Evolutionary conservation across 2,329 filamentous ascomycete species (phyloP), one percentile per base, ranked within the genome.

Genomic region (Trichoderma simmonsii): DNA sequence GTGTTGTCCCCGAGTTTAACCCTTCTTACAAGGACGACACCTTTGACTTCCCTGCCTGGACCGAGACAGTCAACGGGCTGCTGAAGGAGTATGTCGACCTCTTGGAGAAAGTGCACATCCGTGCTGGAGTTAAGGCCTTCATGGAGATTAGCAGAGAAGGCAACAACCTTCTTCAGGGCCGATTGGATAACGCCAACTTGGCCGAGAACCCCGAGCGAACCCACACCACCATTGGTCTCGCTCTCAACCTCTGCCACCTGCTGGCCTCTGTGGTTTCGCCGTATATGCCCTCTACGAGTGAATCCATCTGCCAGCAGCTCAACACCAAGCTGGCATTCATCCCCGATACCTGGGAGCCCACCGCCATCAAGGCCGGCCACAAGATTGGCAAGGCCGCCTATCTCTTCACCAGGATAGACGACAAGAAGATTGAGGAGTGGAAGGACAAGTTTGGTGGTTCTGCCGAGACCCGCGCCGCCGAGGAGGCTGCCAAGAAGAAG

Each of bases 341-440:
- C 62, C 91, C 92, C 1, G 88, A 91, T 74, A 85, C 84, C 59
- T 96, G 93, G 91, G 78, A 80, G 21, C 81, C 83, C n/a, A 85
- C 89, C 73, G 82, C 85, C 3, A 84, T 96, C 75, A 86, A 89
- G 77, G 86, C 91, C 1, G 92, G 92, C 71, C 94, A 97, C 83
- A 91, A 91, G 79, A 92, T 98, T 74, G 93, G 93, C 76, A 91
- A 92, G 79, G 90, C 94, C 0, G 88, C 89, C 75, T 91, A 94
- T 56, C 86, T 97, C 36, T 97, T 97, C 83, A 89, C 89, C n/a
- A 88, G 88, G 69, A 97, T 97, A 78, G 92, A 94, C 75, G 86
- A 91, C 11, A 91, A 93, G 81, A 95, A 95, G 84, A 90, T 92
- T 61, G 89, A 92, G 66, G 92, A 95, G 80, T 97, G 94, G 94